phyloP scores from a whole-genome alignment of 306 rosid genomes.

The Begonia masoniana region DNA sequence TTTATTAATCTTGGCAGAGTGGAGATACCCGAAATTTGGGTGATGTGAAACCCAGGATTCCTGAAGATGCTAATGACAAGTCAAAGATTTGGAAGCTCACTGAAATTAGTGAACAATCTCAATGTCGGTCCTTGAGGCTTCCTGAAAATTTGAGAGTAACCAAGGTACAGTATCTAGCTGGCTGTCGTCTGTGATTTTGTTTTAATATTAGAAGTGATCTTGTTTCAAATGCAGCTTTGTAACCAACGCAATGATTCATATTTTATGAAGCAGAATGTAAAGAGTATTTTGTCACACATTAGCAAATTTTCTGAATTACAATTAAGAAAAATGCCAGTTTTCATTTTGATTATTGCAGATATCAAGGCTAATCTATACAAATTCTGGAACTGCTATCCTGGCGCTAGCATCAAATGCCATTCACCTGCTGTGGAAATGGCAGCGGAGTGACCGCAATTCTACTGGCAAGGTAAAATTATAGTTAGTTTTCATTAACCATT shows the following conservation, averaged over 20 bases:
- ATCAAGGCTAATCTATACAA: constrained; percentile 85
- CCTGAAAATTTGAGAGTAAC: constrained; percentile 68
- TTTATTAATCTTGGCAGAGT: constrained; percentile 39
- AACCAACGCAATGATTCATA: too few species aligned
- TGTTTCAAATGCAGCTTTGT: too few species aligned
- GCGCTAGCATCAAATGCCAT: constrained; percentile 91
- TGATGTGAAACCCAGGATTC: constrained; percentile 89
- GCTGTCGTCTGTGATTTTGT: too few species aligned
- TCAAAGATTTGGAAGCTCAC: constrained; percentile 97
- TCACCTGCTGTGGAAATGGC: constrained; percentile 96
- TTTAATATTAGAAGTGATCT: too few species aligned
- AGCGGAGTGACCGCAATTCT: constrained; percentile 68
- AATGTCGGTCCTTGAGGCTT: constrained; percentile 85
- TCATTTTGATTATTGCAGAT: constrained; percentile 39
- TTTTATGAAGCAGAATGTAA: too few species aligned
- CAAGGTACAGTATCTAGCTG: constrained; percentile 25
- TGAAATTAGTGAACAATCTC: constrained; percentile 79
- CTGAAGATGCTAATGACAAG: constrained; percentile 90
- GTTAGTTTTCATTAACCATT: constrained; percentile 11
- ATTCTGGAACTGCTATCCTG: constrained; percentile 81
- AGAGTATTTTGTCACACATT: too few species aligned
- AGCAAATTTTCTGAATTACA: too few species aligned
- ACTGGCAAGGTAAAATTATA: constrained; percentile 43
- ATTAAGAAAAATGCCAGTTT: too few species aligned
- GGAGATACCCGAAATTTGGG: constrained; percentile 80